Percentiles rank a stretch among this genome's conserved stretches.
Conservation (phyloP, 2,329 filamentous ascomycete genomes). For the Fusarium kyushuense region DNA sequence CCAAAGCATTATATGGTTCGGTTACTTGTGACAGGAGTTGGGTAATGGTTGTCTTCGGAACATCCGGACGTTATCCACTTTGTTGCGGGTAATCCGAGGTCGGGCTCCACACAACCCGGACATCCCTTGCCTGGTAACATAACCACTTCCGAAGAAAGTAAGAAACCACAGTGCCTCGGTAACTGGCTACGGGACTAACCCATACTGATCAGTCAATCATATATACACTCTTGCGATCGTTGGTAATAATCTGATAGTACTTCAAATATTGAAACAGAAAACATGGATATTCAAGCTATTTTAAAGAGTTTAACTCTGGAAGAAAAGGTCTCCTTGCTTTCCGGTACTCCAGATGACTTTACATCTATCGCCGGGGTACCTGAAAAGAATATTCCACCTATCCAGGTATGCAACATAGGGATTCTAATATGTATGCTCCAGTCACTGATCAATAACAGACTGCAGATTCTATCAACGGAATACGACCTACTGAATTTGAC, state of each 20-base stretch:
- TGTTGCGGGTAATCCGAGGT: background rate
- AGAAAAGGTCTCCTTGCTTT: background rate
- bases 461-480: background rate
- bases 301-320: background rate
- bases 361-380: background rate
- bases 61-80: background rate
- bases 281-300: background rate
- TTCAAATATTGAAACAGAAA: background rate
- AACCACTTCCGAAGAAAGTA: too few relatives aligned
- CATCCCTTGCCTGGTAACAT: background rate
- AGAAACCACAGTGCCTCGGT: too few relatives aligned
- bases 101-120: background rate
- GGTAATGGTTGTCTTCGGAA: background rate
- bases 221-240: background rate
- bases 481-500: background rate
- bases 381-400: background rate
- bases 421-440: background rate
- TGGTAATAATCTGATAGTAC: background rate
- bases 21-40: too few relatives aligned
- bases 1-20: background rate
- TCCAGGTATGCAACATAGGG: background rate
- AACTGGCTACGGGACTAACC: background rate
- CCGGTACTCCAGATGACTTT: background rate
- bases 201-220: background rate
- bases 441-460: background rate